Evolutionary conservation across 495 filamentous ascomycete species (phyloP), one percentile per base, ranked within the genome.

Genomic region (Rostrohypoxylon terebratum): DNA sequence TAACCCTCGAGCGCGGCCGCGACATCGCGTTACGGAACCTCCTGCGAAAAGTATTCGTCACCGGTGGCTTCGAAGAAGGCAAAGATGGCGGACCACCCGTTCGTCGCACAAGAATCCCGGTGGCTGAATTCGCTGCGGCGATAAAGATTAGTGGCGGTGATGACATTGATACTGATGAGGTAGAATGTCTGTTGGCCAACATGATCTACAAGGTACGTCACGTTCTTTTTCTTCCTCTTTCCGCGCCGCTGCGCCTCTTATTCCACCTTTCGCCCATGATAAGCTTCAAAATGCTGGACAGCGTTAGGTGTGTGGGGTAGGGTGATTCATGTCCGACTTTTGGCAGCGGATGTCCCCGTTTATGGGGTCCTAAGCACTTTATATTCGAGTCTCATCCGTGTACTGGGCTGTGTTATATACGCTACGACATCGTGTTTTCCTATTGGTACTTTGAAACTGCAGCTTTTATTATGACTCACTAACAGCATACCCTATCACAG

Each of bases 101-200:
- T 21, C 85, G 92, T 21, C 87, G 90, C 60, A 95, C 92, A 10
- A 88, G 95, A 59, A 86, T 99, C 11, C 90, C 91, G 1, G 87
- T 98, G 3, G 84, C 86, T 9, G 92, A 97, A 64, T 98, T 98
- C 78, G 79, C 79, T 1, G 86, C 86, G 8, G 89, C 87, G 11
- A 85, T 88, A 28, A 85, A 85, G 59, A 78, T 88, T 28, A 87
- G 85, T 59, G 83, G 84, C 42, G 85, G 88, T 55, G 87, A 90
- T 72, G 85, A 84, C 10, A 83, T 96, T 40, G 94, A 98, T 70
- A 86, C 85, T 20, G 96, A 99, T 79, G 96, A 98, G 81, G 94
- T 99, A 20, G 96, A 99, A 81, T 98, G 96, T 80, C 77, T 98
- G 67, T 72, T 99, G 71, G 92, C 96, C 5, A 97, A 97, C 74